These are phyloP conservation scores for Trametes sp. DNA, from an alignment of 1,284 basidiomycete species.

Conservation along the genomic window DNA sequence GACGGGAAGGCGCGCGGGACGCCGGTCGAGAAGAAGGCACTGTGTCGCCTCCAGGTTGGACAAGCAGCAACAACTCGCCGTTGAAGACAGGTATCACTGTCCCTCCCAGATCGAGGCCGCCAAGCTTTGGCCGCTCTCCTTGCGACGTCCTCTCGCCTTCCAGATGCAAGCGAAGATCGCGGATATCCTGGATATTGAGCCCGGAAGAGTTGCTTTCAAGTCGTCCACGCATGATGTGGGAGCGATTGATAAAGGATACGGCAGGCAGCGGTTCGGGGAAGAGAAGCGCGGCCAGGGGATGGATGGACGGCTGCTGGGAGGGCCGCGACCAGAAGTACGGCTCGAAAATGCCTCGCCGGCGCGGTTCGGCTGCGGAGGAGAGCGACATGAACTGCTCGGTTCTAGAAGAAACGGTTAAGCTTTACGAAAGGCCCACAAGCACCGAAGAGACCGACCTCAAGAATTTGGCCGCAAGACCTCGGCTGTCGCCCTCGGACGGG, in stretches of 20 bases:
- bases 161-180: slow-evolving; percentile 42
- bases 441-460: slow-evolving; percentile 54
- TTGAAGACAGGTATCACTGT: slow-evolving; percentile 77
- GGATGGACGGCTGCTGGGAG: slow-evolving; percentile 48
- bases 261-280: slow-evolving; percentile 78
- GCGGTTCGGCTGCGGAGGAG: slow-evolving; percentile 77
- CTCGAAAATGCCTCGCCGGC: slow-evolving; percentile 73
- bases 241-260: slow-evolving; percentile 71
- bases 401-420: slow-evolving; percentile 46
- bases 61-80: slow-evolving; percentile 74
- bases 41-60: slow-evolving; percentile 55
- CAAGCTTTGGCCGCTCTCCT: slow-evolving; percentile 31
- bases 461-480: slow-evolving; percentile 62
- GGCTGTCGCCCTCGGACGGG: slow-evolving; percentile 50
- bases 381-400: slow-evolving; percentile 81
- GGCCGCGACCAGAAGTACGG: slow-evolving; percentile 74
- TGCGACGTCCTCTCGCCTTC: slow-evolving; percentile 35
- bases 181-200: slow-evolving; percentile 60
- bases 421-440: slow-evolving; percentile 12
- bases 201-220: slow-evolving; percentile 61
- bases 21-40: slow-evolving; percentile 59
- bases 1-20: slow-evolving; percentile 66
- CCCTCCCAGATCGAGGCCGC: slow-evolving; percentile 59
- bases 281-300: slow-evolving; percentile 69
- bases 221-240: slow-evolving; percentile 66